A percentile compares a stretch with the other conserved stretches of the same genome.
Evolutionary conservation across 306 rosid species (phyloP).

Genomic region (Nissolia schottii): DNA sequence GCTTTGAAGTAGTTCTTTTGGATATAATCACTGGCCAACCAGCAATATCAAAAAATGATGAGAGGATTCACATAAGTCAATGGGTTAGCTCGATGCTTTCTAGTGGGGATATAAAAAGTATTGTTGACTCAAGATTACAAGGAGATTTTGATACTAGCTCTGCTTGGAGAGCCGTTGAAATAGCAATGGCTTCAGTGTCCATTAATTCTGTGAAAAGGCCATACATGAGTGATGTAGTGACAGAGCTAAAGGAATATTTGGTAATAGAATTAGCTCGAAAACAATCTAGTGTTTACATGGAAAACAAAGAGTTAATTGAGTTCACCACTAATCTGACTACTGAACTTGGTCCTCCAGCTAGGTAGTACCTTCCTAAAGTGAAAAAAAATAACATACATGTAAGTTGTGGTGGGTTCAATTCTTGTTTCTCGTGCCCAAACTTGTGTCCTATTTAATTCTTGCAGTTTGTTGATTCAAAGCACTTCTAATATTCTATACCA

Average conservation of each 20-base stretch:
- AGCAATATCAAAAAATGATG: conserved; percentile 10
- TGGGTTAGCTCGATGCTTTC: conserved; percentile 40
- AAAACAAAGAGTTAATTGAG: background rate
- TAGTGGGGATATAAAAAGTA: conserved; percentile 31
- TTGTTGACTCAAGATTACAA: conserved; percentile 38
- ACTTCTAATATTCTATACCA: background rate
- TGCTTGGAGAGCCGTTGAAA: conserved; percentile 42
- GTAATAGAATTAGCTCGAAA: conserved; percentile 13
- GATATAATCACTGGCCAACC: conserved; percentile 45
- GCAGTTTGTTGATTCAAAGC: too few relatives aligned
- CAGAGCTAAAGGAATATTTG: conserved; percentile 42
- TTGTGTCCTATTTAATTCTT: background rate
- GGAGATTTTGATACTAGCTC: conserved; percentile 25
- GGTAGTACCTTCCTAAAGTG: background rate
- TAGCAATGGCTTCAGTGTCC: conserved; percentile 46
- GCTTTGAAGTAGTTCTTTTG: conserved; percentile 55
- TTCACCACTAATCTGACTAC: background rate
- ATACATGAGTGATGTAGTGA: conserved; percentile 41
- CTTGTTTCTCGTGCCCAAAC: background rate
- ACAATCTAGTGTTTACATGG: background rate
- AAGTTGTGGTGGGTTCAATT: conserved; percentile 10
- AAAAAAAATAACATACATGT: background rate
- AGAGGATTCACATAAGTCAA: conserved; percentile 28
- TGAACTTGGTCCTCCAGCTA: conserved; percentile 16
- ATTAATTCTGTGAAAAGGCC: conserved; percentile 34